Percentiles rank a stretch among this genome's conserved stretches.
phyloP scores from a whole-genome alignment of 352 stramenopile species.

The Globisporangium barbulae region DNA sequence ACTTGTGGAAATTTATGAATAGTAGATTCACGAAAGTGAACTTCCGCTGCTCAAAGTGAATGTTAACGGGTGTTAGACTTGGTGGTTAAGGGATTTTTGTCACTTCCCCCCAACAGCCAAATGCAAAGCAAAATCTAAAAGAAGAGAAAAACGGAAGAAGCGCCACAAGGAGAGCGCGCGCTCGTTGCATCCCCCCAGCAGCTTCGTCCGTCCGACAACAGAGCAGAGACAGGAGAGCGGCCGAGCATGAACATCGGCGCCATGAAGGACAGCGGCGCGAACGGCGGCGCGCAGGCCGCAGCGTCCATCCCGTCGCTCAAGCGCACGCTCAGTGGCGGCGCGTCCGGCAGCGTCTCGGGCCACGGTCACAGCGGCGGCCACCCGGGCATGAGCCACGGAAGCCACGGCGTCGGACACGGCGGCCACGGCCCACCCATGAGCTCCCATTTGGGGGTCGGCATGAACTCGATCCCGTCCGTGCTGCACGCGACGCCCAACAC shows the following conservation, averaged over 20 bases:
- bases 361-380: conserved; percentile 18
- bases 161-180: background rate
- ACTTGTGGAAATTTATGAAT: no score
- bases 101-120: background rate
- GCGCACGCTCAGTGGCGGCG: conserved; percentile 76
- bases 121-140: background rate
- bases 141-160: conserved; percentile 9
- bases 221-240: conserved; percentile 1
- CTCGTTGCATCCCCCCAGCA: conserved; percentile 6
- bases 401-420: background rate
- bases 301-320: conserved; percentile 83
- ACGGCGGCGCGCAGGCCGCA: conserved; percentile 35
- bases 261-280: conserved; percentile 52
- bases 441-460: conserved; percentile 53
- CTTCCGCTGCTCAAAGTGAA: no score
- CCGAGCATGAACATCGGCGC: conserved; percentile 64
- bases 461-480: conserved; percentile 79
- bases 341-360: conserved; percentile 23
- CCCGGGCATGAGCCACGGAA: conserved; percentile 24
- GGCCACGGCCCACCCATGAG: conserved; percentile 6
- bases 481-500: conserved; percentile 65
- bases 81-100: background rate
- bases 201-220: background rate
- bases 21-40: no score
- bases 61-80: no score